A percentile compares a stretch with the other conserved stretches of the same genome.
Evolutionary conservation across 1,139 yeast species (phyloP).

Genomic region (Debaryomycetaceae sp.): DNA sequence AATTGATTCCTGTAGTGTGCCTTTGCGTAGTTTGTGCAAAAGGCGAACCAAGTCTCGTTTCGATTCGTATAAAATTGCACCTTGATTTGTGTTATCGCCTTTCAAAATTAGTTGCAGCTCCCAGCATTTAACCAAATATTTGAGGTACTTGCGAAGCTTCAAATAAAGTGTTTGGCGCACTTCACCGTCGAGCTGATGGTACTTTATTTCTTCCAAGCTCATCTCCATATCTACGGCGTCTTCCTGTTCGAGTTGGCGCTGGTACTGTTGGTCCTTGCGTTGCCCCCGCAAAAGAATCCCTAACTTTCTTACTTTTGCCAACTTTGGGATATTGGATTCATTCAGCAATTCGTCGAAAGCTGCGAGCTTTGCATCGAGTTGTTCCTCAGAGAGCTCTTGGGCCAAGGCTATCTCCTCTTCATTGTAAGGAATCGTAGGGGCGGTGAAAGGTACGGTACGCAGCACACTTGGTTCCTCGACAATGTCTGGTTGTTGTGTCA

Average conservation of each 20-base stretch:
- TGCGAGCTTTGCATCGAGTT: conserved; percentile 19
- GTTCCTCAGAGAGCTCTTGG: conserved; percentile 16
- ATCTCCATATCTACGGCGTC: conserved; percentile 22
- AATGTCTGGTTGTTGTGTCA: no score
- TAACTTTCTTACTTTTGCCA: conserved; percentile 24
- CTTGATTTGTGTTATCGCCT: conserved; percentile 8
- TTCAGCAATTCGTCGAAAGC: conserved; percentile 16
- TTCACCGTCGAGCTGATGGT: conserved; percentile 11
- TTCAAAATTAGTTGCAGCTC: no score
- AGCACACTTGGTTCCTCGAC: no score
- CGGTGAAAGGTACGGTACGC: no score
- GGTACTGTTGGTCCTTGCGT: conserved; percentile 15
- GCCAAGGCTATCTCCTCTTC: conserved; percentile 12
- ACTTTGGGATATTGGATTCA: conserved; percentile 17
- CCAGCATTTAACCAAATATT: conserved; percentile 45
- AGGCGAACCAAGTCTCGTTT: conserved; percentile 58
- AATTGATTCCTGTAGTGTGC: conserved; percentile 38
- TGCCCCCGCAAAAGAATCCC: conserved; percentile 15
- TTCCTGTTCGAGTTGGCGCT: conserved; percentile 17
- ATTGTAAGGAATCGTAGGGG: conserved; percentile 4
- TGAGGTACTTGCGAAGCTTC: conserved; percentile 48
- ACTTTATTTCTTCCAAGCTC: conserved; percentile 31
- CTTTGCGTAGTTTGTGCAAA: conserved; percentile 52
- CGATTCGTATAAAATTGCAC: conserved; percentile 42
- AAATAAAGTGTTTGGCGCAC: conserved; percentile 27